Conservation (phyloP, 2,329 filamentous ascomycete species). For the Ploettnerulaceae sp. region DNA sequence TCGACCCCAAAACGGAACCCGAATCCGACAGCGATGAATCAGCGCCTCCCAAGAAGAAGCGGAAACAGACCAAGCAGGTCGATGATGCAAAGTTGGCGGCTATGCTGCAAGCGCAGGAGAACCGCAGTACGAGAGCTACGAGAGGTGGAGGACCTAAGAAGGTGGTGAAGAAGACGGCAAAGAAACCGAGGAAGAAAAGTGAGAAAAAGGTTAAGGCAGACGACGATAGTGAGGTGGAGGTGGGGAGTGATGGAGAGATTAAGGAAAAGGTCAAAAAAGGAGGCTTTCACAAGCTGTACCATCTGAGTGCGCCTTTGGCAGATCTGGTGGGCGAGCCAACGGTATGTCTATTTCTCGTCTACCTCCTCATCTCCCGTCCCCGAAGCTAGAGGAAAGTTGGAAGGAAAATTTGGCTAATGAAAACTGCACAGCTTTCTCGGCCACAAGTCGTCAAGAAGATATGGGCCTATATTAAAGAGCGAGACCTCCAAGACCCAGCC, state of each 20-base stretch:
- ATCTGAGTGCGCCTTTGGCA: constrained; percentile 64
- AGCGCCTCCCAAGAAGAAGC: constrained; percentile 52
- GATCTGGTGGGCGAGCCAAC: constrained; percentile 65
- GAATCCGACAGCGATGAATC: constrained; percentile 28
- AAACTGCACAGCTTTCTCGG: constrained; percentile 66
- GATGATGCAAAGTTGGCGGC: constrained; percentile 85
- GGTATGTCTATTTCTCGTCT: constrained; percentile 40
- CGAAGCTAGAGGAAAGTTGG: background rate
- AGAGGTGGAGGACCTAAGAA: constrained; percentile 62
- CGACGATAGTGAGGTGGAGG: constrained; percentile 74
- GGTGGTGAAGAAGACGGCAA: constrained; percentile 17
- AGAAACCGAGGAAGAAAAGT: constrained; percentile 64
- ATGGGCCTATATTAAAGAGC: constrained; percentile 89
- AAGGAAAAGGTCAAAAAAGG: constrained; percentile 70
- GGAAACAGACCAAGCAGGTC: constrained; percentile 55
- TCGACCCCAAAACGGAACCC: constrained; percentile 10
- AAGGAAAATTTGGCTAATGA: constrained; percentile 5
- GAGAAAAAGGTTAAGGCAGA: constrained; percentile 68
- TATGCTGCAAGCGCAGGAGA: constrained; percentile 87
- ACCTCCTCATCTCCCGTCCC: background rate
- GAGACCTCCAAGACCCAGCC: constrained; percentile 81
- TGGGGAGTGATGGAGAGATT: constrained; percentile 50
- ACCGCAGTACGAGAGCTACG: constrained; percentile 65
- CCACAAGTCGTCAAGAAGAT: constrained; percentile 95
- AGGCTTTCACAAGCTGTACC: constrained; percentile 86